Conservation (phyloP, 768 basidiomycete species). For the Neoboletus magnificus region DNA sequence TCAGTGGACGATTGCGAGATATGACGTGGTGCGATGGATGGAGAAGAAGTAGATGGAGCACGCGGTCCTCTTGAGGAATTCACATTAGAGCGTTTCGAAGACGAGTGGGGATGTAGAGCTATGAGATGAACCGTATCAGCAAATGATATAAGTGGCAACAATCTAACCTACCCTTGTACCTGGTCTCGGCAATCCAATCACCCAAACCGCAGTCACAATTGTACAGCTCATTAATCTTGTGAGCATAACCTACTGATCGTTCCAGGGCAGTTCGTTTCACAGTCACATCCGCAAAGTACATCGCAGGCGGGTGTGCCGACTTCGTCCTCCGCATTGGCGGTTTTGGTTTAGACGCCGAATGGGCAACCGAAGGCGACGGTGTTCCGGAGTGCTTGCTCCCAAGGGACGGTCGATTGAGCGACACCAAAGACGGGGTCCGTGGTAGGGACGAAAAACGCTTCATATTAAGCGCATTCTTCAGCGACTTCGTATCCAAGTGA, state of each 20-base stretch:
- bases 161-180: constrained; percentile 46
- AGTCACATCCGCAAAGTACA: constrained; percentile 67
- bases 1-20: constrained; percentile 68
- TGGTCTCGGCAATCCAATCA: constrained; percentile 68
- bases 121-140: constrained; percentile 1
- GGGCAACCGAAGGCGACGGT: constrained; percentile 33
- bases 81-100: constrained; percentile 27
- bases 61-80: constrained; percentile 22
- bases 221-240: constrained; percentile 81
- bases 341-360: constrained; percentile 24
- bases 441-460: constrained; percentile 58
- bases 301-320: constrained; percentile 55
- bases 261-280: constrained; percentile 56
- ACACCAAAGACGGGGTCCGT: constrained; percentile 61
- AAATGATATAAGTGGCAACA: background rate
- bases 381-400: constrained; percentile 23
- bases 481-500: constrained; percentile 20
- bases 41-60: constrained; percentile 39
- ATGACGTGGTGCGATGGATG: constrained; percentile 58
- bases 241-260: constrained; percentile 68
- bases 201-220: constrained; percentile 70
- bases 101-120: constrained; percentile 22
- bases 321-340: constrained; percentile 32
- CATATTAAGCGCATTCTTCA: constrained; percentile 29
- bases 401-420: constrained; percentile 26